These are phyloP conservation scores for Panicum hallii DNA, from an alignment of 202 grass and related monocot genomes.

Conservation along the genomic window DNA sequence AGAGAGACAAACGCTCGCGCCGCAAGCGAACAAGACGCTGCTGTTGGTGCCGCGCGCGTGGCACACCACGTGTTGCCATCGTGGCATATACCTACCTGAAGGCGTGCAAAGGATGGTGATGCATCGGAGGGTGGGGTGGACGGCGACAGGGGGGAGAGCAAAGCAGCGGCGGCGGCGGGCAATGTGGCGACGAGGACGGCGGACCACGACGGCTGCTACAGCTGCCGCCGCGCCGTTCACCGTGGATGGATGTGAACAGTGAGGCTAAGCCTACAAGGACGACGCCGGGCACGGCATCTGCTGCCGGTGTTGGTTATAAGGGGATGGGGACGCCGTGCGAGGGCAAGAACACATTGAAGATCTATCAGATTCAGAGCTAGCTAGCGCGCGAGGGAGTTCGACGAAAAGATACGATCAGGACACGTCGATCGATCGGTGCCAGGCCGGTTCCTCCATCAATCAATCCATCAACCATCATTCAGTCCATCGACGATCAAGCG, in stretches of 20 bases:
- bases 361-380: background rate
- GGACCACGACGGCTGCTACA: background rate
- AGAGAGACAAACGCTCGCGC: conserved; percentile 33
- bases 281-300: background rate
- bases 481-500: conserved; percentile 18
- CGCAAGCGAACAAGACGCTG: conserved; percentile 18
- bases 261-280: no score
- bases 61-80: conserved; percentile 4
- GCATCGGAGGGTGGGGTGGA: conserved; percentile 47
- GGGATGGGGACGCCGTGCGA: background rate
- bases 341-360: conserved; percentile 6
- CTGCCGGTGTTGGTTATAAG: conserved; percentile 38
- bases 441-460: conserved; percentile 29
- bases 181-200: background rate
- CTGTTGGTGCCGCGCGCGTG: background rate
- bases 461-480: conserved; percentile 44
- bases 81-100: conserved; percentile 49
- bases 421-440: conserved; percentile 6
- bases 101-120: conserved; percentile 51
- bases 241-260: background rate
- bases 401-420: conserved; percentile 16
- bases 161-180: background rate
- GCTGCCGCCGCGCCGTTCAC: background rate
- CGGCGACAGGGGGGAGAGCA: no score
- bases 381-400: background rate